Evolutionary conservation across 192 early-diverging fungal species (phyloP).

Genomic region (Lobosporangium transversale): DNA sequence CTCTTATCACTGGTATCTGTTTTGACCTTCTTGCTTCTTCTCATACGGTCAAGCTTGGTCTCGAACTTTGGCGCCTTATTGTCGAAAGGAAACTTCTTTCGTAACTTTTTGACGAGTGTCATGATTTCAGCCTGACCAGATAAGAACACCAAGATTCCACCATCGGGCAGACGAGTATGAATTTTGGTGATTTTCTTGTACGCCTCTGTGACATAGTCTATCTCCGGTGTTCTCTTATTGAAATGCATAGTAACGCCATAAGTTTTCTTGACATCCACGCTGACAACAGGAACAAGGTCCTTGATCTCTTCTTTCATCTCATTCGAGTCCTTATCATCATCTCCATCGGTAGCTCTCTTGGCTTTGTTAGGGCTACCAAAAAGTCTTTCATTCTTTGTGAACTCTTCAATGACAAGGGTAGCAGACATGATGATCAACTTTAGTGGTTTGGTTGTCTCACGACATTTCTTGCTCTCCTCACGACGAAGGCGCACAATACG

Average conservation of each 20-base stretch:
- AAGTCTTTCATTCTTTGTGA: constrained; percentile 84
- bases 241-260: constrained; percentile 87
- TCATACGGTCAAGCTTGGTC: constrained; percentile 7
- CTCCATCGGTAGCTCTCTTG: constrained; percentile 16
- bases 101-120: constrained; percentile 78
- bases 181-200: constrained; percentile 95
- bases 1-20: neutral
- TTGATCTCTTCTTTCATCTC: constrained; percentile 24
- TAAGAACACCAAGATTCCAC: constrained; percentile 94
- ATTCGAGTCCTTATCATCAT: constrained; percentile 1
- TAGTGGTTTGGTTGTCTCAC: constrained; percentile 69
- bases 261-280: constrained; percentile 47
- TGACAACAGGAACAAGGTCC: constrained; percentile 48
- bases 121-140: constrained; percentile 96
- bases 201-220: constrained; percentile 88
- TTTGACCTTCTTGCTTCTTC: constrained; percentile 13
- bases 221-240: constrained; percentile 88
- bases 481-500: constrained; percentile 87
- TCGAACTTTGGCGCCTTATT: constrained; percentile 35
- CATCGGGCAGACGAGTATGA: constrained; percentile 89
- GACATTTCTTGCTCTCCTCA: constrained; percentile 62
- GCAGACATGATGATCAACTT: constrained; percentile 99
- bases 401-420: constrained; percentile 96
- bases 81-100: constrained; percentile 72
- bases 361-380: constrained; percentile 19